phyloP scores from a whole-genome alignment of 208 protist species.

The Trypanosoma cruzi region DNA sequence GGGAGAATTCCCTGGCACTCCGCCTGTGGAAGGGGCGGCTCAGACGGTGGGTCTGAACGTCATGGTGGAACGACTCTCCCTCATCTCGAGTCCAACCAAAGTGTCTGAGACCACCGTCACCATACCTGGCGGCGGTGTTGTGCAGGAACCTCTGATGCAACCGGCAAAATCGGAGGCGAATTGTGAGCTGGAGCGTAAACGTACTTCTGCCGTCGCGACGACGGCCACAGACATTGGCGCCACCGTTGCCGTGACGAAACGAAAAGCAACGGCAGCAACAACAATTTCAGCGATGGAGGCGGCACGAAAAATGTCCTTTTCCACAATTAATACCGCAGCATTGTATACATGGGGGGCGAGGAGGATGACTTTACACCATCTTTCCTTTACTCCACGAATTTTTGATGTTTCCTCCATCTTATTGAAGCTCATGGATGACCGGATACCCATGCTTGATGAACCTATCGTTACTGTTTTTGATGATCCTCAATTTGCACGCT shows the following conservation, averaged over 20 bases:
- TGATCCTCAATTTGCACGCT: not conserved
- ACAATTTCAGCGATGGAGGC: not conserved
- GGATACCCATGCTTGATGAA: constrained; percentile 38
- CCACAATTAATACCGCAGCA: not conserved
- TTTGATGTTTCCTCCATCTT: constrained; percentile 72
- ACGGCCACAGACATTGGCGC: not conserved
- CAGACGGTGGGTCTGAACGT: not conserved
- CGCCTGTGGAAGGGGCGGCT: not conserved
- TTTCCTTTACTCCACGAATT: constrained; percentile 27
- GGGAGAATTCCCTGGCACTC: not conserved
- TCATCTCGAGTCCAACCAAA: not conserved
- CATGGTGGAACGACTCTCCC: not conserved
- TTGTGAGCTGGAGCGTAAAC: not conserved
- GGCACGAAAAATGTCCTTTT: not conserved
- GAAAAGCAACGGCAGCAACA: not conserved
- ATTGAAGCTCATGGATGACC: constrained; percentile 65
- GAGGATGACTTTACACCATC: constrained; percentile 5
- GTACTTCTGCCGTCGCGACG: not conserved
- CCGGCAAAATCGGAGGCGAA: not conserved
- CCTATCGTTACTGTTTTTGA: constrained; percentile 19
- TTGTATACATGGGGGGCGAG: constrained; percentile 2
- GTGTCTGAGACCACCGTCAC: not conserved
- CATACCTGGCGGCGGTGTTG: not conserved
- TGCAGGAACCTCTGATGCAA: not conserved
- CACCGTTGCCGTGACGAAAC: not conserved